Evolutionary conservation across 1,284 basidiomycete species (phyloP).

Genomic region (Austropuccinia psidii): DNA sequence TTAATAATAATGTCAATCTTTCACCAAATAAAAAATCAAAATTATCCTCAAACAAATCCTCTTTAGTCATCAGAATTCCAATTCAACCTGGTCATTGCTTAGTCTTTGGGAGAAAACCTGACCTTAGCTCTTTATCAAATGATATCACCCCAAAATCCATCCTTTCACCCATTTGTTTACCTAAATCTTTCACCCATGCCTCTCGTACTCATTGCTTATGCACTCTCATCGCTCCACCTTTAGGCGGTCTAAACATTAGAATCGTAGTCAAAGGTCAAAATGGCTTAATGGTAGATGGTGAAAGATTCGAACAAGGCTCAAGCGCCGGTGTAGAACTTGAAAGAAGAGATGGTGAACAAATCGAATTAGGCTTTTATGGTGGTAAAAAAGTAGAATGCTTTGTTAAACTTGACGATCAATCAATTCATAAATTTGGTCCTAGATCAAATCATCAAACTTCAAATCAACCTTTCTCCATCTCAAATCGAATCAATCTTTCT

Average conservation of each 20-base stretch:
- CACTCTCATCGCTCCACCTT: conserved; percentile 31
- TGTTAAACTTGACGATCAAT: conserved; percentile 25
- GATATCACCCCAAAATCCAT: conserved; percentile 20
- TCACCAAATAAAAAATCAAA: background rate
- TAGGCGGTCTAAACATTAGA: conserved; percentile 22
- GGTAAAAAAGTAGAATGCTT: conserved; percentile 33
- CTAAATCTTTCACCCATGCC: conserved; percentile 35
- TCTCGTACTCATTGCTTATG: conserved; percentile 34
- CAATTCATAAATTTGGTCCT: background rate
- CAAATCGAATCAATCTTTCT: background rate
- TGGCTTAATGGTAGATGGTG: conserved; percentile 33
- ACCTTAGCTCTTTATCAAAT: conserved; percentile 4
- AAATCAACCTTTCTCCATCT: background rate
- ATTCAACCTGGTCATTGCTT: conserved; percentile 30
- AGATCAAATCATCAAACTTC: background rate
- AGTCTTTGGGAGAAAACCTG: conserved; percentile 32
- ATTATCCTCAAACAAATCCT: background rate
- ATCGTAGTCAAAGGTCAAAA: conserved; percentile 37
- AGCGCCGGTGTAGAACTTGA: conserved; percentile 31
- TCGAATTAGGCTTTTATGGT: conserved; percentile 32
- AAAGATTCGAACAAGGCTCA: conserved; percentile 19
- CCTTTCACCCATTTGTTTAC: conserved; percentile 17
- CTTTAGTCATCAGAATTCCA: conserved; percentile 8
- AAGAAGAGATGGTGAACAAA: conserved; percentile 29
- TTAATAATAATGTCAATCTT: background rate